A percentile compares a stretch with the other conserved stretches of the same genome.
Conservation (phyloP, 768 basidiomycete species). For the Lepiota venenata region DNA sequence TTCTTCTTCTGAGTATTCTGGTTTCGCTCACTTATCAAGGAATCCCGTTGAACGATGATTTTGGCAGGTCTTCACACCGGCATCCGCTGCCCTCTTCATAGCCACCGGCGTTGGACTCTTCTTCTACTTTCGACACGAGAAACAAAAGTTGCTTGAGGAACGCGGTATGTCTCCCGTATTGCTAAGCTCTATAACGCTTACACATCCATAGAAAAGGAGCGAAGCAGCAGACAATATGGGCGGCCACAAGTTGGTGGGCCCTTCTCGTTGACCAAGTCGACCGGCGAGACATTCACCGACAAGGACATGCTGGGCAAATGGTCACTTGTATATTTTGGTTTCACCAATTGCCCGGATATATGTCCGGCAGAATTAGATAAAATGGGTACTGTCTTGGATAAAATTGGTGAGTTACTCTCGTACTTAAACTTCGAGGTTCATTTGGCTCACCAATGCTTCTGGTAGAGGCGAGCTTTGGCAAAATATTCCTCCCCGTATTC, state of each 20-base stretch:
- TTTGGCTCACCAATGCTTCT: not conserved
- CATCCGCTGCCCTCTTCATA: conserved; percentile 81
- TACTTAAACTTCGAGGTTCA: not conserved
- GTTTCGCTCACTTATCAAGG: not conserved
- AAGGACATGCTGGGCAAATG: conserved; percentile 85
- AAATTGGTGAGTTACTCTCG: conserved; percentile 54
- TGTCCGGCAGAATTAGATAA: conserved; percentile 99
- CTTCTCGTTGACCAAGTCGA: conserved; percentile 69
- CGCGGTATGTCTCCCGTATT: conserved; percentile 40
- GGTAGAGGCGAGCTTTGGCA: conserved; percentile 66
- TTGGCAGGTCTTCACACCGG: conserved; percentile 86
- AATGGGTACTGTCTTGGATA: conserved; percentile 72
- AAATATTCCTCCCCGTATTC: conserved; percentile 85
- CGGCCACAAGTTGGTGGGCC: conserved; percentile 90
- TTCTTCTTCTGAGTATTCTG: not conserved
- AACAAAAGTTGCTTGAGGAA: conserved; percentile 70
- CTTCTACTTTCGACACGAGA: conserved; percentile 88
- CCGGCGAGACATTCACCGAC: conserved; percentile 74
- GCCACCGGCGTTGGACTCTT: conserved; percentile 77
- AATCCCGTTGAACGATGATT: not conserved
- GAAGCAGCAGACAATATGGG: conserved; percentile 70
- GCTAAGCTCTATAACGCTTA: no score
- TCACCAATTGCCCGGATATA: conserved; percentile 99
- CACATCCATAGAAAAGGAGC: conserved; percentile 65
- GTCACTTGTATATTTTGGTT: conserved; percentile 96